phyloP scores from a whole-genome alignment of 495 filamentous ascomycete genomes.

The Acidomyces sp. region DNA sequence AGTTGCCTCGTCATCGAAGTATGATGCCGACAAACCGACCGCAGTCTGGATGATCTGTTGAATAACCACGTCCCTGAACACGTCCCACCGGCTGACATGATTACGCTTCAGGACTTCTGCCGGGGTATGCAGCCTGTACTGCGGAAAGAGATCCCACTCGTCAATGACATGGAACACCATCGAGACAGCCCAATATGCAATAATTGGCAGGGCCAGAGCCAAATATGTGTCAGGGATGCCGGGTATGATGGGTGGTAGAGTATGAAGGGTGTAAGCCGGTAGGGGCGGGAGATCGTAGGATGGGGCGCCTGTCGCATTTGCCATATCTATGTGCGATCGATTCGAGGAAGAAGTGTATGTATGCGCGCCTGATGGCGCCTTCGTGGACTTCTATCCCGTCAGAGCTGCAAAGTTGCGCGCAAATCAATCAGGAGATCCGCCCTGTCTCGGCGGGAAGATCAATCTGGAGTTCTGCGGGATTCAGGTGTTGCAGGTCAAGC shows the following conservation, averaged over 20 bases:
- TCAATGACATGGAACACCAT: slow-evolving; percentile 78
- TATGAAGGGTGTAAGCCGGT: slow-evolving; percentile 54
- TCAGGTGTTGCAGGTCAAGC: no score
- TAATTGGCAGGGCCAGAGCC: slow-evolving; percentile 56
- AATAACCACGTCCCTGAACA: slow-evolving; percentile 72
- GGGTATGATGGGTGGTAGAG: slow-evolving; percentile 56
- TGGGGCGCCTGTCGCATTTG: slow-evolving; percentile 35
- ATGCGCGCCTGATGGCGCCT: no score
- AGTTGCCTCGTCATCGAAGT: slow-evolving; percentile 51
- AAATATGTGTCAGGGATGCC: slow-evolving; percentile 71
- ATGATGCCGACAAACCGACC: slow-evolving; percentile 45
- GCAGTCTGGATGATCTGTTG: slow-evolving; percentile 80
- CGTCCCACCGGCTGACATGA: slow-evolving; percentile 67
- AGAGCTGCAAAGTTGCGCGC: no score
- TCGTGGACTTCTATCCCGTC: no score
- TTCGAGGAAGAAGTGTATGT: no score
- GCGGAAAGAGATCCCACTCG: slow-evolving; percentile 62
- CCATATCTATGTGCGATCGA: slow-evolving; percentile 7
- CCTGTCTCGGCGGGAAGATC: no score
- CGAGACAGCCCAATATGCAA: slow-evolving; percentile 83
- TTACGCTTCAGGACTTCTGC: slow-evolving; percentile 78
- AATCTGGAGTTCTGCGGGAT: no score
- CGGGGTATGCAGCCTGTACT: slow-evolving; percentile 85
- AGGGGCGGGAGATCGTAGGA: slow-evolving; percentile 53
- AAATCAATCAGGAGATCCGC: no score